Conservation (phyloP, 2,329 filamentous ascomycete genomes). For the Lachnellula hyalina region DNA sequence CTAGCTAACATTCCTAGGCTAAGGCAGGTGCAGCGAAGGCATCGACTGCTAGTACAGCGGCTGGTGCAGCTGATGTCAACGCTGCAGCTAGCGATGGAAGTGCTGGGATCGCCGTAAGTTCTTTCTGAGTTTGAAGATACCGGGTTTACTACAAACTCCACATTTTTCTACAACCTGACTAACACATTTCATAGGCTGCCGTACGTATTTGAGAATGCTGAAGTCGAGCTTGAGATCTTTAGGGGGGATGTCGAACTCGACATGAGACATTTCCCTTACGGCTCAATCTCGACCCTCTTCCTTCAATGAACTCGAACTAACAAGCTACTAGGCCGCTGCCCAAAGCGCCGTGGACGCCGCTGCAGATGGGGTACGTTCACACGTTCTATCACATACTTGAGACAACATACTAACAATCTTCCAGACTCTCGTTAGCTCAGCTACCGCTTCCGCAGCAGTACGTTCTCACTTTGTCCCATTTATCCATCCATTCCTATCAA, state of each 20-base stretch:
- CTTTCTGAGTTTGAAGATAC: background rate
- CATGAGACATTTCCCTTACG: background rate
- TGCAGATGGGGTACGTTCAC: slow-evolving; percentile 1
- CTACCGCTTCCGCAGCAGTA: background rate
- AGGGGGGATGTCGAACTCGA: background rate
- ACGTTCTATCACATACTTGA: background rate
- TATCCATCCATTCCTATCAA: background rate
- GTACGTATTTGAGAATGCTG: background rate
- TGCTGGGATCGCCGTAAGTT: slow-evolving; percentile 4
- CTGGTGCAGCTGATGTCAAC: background rate
- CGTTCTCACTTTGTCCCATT: background rate
- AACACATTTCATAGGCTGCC: background rate
- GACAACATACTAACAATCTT: background rate
- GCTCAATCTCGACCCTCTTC: background rate
- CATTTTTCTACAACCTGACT: background rate
- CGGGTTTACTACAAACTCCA: no score
- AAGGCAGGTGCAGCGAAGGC: background rate
- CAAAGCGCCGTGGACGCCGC: slow-evolving; percentile 5
- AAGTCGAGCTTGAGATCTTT: background rate
- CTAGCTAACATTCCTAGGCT: no score
- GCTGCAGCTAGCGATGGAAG: background rate
- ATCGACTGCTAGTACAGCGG: background rate
- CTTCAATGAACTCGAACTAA: background rate
- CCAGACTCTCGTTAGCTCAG: background rate
- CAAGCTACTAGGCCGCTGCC: slow-evolving; percentile 4